These are phyloP conservation scores for Phlyctochytrium arcticum DNA, from an alignment of 192 early-diverging fungal species.

Conservation along the genomic window DNA sequence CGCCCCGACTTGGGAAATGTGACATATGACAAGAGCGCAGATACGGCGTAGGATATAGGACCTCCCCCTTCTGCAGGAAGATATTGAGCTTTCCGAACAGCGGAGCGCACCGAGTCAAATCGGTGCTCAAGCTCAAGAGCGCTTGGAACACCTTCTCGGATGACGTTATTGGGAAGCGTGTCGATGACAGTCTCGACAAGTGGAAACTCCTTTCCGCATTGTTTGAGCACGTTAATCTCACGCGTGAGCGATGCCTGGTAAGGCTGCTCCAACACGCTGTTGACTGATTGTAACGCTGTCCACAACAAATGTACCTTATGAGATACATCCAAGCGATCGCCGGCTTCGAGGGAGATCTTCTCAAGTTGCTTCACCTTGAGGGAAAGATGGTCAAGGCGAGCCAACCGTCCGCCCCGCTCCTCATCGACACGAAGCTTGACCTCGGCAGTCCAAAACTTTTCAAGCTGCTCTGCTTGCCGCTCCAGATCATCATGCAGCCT, in stretches of 20 bases:
- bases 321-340: conserved; percentile 61
- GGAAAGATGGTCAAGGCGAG: conserved; percentile 76
- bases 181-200: conserved; percentile 32
- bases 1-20: conserved; percentile 84
- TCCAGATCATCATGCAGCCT: conserved; percentile 60
- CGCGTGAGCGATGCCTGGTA: conserved; percentile 58
- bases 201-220: conserved; percentile 52
- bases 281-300: conserved; percentile 63
- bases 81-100: conserved; percentile 73
- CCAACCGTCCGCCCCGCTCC: conserved; percentile 86
- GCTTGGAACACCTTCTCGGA: conserved; percentile 56
- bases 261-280: conserved; percentile 42
- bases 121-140: conserved; percentile 58
- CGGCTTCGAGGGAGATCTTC: conserved; percentile 60
- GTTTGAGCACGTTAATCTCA: conserved; percentile 60
- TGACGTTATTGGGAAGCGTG: conserved; percentile 39
- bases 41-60: conserved; percentile 75
- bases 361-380: conserved; percentile 74
- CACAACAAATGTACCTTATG: conserved; percentile 58
- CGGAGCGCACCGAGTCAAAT: conserved; percentile 65
- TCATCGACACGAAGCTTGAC: conserved; percentile 78
- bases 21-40: conserved; percentile 63
- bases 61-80: conserved; percentile 88
- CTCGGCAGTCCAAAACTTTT: conserved; percentile 67
- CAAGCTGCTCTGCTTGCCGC: conserved; percentile 64